Evolutionary conservation across 768 basidiomycete species (phyloP), one percentile per base, ranked within the genome.

Genomic region (Auricularia heimuer): DNA sequence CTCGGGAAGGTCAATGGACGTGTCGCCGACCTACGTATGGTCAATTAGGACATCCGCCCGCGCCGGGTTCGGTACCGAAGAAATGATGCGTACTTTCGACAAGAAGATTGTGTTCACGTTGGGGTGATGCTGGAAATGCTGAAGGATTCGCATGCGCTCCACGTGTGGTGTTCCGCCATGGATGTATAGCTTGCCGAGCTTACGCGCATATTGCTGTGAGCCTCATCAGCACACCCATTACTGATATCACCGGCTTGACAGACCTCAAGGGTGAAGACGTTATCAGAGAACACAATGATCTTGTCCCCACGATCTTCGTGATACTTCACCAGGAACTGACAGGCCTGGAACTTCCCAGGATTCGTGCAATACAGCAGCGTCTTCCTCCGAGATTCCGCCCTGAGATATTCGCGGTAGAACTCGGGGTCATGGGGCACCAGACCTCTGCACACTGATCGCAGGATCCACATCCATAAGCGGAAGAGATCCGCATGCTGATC

Each of bases 331-430:
- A 99, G 80, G 75, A 97, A 99, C 71, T 99, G 97, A 74, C 96
- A 98, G 16, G 96, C 94, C 76, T 99, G 97, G 76, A 99, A 98
- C 79, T 99, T 99, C 73, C 91, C 93, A 14, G 97, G 97, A 72
- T 99, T 99, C 97, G 98, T 99, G 82, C 94, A 98, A 73, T 98
- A 98, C 6, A 99, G 80, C 51, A 99, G 81, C 86, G 97, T 97
- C 68, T 92, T 87, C 75, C 96, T 94, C 66, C 97, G 83, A 39
- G 92, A 91, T 73, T 91, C 89, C 74, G 94, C 92, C 67, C 91
- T 82, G 68, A 99, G 83, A 73, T 99, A 99, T 76, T 99, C 95
- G 68, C 92, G 87, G 75, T 98, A 99, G 75, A 99, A 99, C 74
- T 98, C 95, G 4, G 97, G 21, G 97, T 96, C 97, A 99, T 98